Base-by-base conservation (phyloP, 192 early-diverging fungal species). In the Coemansia sp. region DNA sequence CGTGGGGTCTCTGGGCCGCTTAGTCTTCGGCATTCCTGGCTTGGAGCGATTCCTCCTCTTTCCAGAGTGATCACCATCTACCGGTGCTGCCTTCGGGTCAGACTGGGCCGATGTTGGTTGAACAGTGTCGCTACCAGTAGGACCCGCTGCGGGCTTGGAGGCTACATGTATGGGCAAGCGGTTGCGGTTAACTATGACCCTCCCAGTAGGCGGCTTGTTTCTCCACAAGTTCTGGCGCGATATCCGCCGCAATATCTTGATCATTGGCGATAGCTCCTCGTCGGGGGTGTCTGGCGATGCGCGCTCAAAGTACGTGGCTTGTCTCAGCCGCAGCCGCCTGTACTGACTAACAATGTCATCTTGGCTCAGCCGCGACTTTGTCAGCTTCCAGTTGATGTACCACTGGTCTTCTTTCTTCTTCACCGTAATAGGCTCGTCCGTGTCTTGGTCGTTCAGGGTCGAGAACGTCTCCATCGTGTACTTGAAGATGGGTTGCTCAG, bases 221-320 rank as follows among this genome's bases (percentile, higher is more conserved):
- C 65, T 45, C 77, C 77, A 80, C 69, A 72, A 14, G 35, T 80
- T 69, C 16, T 43, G 36, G 31, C 69, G 72, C 37, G 77, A 80
- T 66, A 80, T 72, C 41, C 63, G 60, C 7, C 77, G 61, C 64
- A 80, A 53, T 6, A 75, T 74, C 56, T 56, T 72, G 47, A 80
- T 35, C 69, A 80, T 56, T 26, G 69, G 68, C 37, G 62, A 64
- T 52, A 80, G 61, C 41, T 80, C 72, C n/a, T 73, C 66, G 13
- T 80, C 77, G 0, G 72, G 77, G 12, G 73, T 75, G 28, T 80
- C 77, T 2, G 72, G 64, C 48, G 77, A 52, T 26, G 68, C 59
- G 13, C 77, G 77, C 66, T 80, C 77, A 75, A 80, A 80, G 61
- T 68, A 80, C 1, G 77, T 80, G 10, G 77, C 68, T 37, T 82